Evolutionary conservation across 148 eudicot species (phyloP), one percentile per base, ranked within the genome.

Genomic region (Vaccinium corymbosum): DNA sequence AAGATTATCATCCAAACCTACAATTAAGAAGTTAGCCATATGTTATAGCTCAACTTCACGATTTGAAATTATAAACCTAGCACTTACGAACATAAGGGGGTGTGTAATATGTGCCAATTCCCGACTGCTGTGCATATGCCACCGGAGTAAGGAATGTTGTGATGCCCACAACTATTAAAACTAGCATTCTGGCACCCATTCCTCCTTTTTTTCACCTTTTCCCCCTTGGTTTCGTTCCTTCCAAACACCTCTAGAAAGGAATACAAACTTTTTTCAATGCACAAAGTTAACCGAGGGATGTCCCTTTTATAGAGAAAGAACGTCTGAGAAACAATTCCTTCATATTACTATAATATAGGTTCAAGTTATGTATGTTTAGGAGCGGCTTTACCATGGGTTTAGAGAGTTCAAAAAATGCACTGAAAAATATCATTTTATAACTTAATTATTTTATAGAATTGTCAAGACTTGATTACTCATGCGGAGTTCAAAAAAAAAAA

Each of bases 41-140:
- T 35, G 0, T 5, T 0, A 42, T 42, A 42, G 46, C 46, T 42
- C 9, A 50, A 50, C 52, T 50, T 50, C 52, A 10, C 12, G 9
- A 7, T 50, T 50, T 2, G 2, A 7, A 50, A 20, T 20, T 7
- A 8, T 20, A 61, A 61, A 61, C 20, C 3, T 15, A 4, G 56
- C 17, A 78, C 80, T 78, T 48, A 78, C 61, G 80, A 52, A 52
- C 61, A 4, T 53, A 79, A 56, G 81, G 81, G 19, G 81, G 68
- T 17, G 68, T 55, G 22, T 79, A 56, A 29, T 15, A 79, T 55
- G 68, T 79, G 15, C 66, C 81, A 32, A 38, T 17, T 42, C 46
- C 46, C 22, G 64, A 68, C 49, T 55, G 22, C 3, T 42, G 50
- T 32, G 81, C 81, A 16, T 53, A 5, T 29, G 81, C 81, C 42